These are phyloP conservation scores for Williopsis jadinii DNA, from an alignment of 1,139 yeast species.

Conservation along the genomic window DNA sequence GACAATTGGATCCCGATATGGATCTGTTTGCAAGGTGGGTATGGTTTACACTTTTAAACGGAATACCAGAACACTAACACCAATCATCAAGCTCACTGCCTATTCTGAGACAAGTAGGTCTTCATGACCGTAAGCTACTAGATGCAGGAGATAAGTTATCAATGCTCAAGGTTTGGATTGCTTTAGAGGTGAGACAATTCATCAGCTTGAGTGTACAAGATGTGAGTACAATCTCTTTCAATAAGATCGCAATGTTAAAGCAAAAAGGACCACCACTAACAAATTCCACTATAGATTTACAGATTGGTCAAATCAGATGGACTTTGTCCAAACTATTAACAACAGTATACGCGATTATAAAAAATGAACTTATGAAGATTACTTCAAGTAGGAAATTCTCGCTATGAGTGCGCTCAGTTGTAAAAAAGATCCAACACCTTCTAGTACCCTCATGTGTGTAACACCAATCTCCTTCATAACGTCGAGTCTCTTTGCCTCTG, in stretches of 20 bases:
- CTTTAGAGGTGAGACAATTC: slow-evolving; percentile 82
- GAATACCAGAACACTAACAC: slow-evolving; percentile 32
- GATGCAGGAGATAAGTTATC: slow-evolving; percentile 43
- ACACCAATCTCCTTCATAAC: slow-evolving; percentile 82
- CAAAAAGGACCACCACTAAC: slow-evolving; percentile 3
- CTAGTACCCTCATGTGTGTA: slow-evolving; percentile 85
- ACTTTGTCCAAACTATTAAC: slow-evolving; percentile 48
- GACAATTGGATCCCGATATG: slow-evolving; percentile 86
- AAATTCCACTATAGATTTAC: slow-evolving; percentile 29
- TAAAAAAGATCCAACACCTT: slow-evolving; percentile 83
- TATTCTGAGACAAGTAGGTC: slow-evolving; percentile 75
- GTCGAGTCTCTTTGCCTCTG: slow-evolving; percentile 63
- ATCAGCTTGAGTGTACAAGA: slow-evolving; percentile 82
- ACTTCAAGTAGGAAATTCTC: slow-evolving; percentile 30
- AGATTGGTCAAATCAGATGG: slow-evolving; percentile 52
- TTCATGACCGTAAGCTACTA: slow-evolving; percentile 37
- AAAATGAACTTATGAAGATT: not conserved
- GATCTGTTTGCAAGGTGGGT: slow-evolving; percentile 94
- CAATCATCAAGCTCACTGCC: slow-evolving; percentile 62
- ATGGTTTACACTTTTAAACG: slow-evolving; percentile 50
- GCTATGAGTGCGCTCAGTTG: slow-evolving; percentile 84
- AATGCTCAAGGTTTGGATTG: slow-evolving; percentile 89
- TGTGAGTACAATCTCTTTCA: slow-evolving; percentile 30
- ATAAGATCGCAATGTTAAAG: too few species aligned
- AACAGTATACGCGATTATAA: not conserved